These are phyloP conservation scores for Misopates orontium DNA, from an alignment of 257 asterid species.

Conservation along the genomic window DNA sequence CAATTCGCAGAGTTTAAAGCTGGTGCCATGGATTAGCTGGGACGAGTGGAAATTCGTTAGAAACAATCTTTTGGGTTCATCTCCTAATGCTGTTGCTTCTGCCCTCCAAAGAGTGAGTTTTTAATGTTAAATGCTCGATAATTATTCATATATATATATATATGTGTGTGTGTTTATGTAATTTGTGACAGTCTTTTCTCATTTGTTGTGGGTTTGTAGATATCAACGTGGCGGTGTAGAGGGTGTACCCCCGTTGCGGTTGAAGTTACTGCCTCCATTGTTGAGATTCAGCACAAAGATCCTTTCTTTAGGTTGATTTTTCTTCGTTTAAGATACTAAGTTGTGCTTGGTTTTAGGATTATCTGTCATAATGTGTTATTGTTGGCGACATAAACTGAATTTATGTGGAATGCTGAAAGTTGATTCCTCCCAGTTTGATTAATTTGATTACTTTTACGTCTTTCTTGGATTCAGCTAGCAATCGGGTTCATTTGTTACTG, in stretches of 20 bases:
- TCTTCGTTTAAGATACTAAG: too few species aligned
- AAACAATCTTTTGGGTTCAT: conserved; percentile 64
- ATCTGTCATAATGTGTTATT: too few species aligned
- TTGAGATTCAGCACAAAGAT: conserved; percentile 87
- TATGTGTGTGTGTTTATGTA: neutral
- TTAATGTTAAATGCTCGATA: too few species aligned
- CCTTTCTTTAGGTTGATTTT: conserved; percentile 53
- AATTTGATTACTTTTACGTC: conserved; percentile 9
- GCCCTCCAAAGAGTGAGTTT: conserved; percentile 62
- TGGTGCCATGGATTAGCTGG: conserved; percentile 91
- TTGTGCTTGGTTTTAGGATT: too few species aligned
- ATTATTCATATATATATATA: too few species aligned
- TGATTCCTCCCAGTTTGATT: too few species aligned
- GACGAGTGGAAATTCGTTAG: conserved; percentile 72
- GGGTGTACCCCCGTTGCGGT: conserved; percentile 69
- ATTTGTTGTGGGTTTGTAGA: conserved; percentile 38
- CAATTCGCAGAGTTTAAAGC: conserved; percentile 47
- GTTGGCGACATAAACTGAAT: too few species aligned
- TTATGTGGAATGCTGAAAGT: too few species aligned
- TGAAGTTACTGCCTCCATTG: conserved; percentile 71
- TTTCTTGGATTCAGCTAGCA: neutral
- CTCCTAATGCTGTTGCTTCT: conserved; percentile 48
- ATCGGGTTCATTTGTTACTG: too few species aligned
- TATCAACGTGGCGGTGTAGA: conserved; percentile 82
- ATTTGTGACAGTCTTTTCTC: too few species aligned